Evolutionary conservation across 129 eudicot genomes (phyloP).

Genomic region (Chrysanthemum makinoi): DNA sequence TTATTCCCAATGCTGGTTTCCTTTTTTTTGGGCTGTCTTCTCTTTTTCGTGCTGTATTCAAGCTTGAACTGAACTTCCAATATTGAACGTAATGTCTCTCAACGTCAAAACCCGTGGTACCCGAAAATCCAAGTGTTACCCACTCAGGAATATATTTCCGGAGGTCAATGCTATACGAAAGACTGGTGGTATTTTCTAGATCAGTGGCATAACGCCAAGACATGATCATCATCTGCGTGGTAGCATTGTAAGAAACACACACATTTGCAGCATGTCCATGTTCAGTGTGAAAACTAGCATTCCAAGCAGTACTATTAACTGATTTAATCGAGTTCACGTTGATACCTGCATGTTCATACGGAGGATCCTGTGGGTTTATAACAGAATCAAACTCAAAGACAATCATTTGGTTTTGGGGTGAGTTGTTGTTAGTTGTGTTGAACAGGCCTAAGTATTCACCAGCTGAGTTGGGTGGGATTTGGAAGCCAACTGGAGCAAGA

Average conservation of each 20-base stretch:
- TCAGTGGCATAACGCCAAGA: conserved; percentile 15
- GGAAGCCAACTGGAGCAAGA: conserved; percentile 27
- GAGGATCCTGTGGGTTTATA: conserved; percentile 16
- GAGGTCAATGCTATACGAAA: conserved; percentile 31
- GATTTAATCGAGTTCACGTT: conserved; percentile 21
- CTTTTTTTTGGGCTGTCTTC: conserved; percentile 3
- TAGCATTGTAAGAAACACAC: conserved; percentile 23
- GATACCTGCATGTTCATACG: conserved; percentile 19
- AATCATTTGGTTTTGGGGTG: background rate
- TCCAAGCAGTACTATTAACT: conserved; percentile 19
- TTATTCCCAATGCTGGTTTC: conserved; percentile 15
- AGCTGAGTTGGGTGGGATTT: conserved; percentile 25
- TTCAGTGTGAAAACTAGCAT: conserved; percentile 18
- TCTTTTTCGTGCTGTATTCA: conserved; percentile 8
- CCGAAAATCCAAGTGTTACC: conserved; percentile 16
- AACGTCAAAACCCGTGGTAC: conserved; percentile 29
- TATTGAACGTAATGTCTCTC: conserved; percentile 30
- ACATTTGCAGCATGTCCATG: background rate
- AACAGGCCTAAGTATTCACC: conserved; percentile 18
- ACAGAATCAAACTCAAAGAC: conserved; percentile 22
- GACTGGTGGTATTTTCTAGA: background rate
- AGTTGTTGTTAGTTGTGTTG: conserved; percentile 1
- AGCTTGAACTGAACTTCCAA: conserved; percentile 40
- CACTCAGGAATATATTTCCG: conserved; percentile 30
- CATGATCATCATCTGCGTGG: conserved; percentile 5